Percentiles rank a stretch among this genome's conserved stretches.
phyloP scores from a whole-genome alignment of 768 basidiomycete genomes.

The Podaxis sp. region DNA sequence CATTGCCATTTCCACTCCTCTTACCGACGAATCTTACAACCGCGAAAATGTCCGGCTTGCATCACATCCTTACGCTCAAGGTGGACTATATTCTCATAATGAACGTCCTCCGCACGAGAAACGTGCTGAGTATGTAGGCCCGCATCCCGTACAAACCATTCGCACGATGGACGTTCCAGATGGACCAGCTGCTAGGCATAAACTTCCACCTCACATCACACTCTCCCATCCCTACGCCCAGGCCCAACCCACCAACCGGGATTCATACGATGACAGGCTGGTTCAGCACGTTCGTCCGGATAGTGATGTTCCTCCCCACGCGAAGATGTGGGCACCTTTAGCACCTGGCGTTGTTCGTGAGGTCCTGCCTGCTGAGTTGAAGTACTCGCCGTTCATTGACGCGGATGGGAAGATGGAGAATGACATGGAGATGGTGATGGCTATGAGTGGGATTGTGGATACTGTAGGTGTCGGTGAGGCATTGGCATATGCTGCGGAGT shows the following conservation, averaged over 20 bases:
- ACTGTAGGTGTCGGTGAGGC: conserved; percentile 65
- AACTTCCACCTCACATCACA: conserved; percentile 35
- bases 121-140: conserved; percentile 34
- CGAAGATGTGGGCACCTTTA: conserved; percentile 53
- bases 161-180: conserved; percentile 12
- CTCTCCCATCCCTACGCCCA: conserved; percentile 46
- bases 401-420: conserved; percentile 22
- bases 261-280: conserved; percentile 31
- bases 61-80: conserved; percentile 52
- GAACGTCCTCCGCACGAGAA: conserved; percentile 15
- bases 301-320: conserved; percentile 37
- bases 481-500: conserved; percentile 44
- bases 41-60: conserved; percentile 34
- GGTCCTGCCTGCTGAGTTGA: conserved; percentile 42
- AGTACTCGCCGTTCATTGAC: conserved; percentile 47
- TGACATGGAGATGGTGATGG: conserved; percentile 7
- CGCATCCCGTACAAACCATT: conserved; percentile 26
- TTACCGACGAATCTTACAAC: conserved; percentile 28
- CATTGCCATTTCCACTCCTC: conserved; percentile 36
- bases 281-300: conserved; percentile 33
- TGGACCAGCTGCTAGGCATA: conserved; percentile 28
- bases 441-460: conserved; percentile 27
- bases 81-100: conserved; percentile 29
- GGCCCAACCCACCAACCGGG: conserved; percentile 31
- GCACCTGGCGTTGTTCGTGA: conserved; percentile 46